Conservation (phyloP, 768 basidiomycete species). For the Rhizopogon vesiculosus region DNA sequence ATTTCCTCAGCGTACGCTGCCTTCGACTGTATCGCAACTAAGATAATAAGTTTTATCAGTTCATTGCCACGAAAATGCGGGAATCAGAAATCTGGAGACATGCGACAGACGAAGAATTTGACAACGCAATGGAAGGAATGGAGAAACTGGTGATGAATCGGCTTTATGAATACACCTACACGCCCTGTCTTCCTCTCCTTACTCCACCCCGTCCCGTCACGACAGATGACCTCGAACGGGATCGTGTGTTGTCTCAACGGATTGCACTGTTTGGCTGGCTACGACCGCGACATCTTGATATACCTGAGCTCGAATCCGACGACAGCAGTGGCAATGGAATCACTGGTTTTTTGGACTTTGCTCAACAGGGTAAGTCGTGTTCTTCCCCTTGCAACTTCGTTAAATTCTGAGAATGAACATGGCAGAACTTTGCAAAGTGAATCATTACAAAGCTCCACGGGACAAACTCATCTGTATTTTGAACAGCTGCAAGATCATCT, state of each 20-base stretch:
- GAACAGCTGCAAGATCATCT: constrained; percentile 99
- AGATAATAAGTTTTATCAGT: constrained; percentile 41
- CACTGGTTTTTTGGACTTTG: constrained; percentile 83
- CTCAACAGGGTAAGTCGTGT: constrained; percentile 65
- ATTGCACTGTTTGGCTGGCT: constrained; percentile 92
- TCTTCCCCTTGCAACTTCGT: not conserved
- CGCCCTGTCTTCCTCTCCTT: constrained; percentile 70
- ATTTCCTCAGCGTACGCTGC: constrained; percentile 71
- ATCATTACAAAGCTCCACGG: constrained; percentile 97
- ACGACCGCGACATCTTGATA: constrained; percentile 82
- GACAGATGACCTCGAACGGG: constrained; percentile 94
- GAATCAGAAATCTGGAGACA: constrained; percentile 80
- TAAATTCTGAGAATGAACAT: constrained; percentile 1
- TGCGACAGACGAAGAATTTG: constrained; percentile 78
- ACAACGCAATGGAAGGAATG: constrained; percentile 97
- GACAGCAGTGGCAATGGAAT: constrained; percentile 16
- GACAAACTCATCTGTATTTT: constrained; percentile 98
- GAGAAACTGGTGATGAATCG: constrained; percentile 99
- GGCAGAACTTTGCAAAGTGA: constrained; percentile 89
- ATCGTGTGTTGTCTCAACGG: constrained; percentile 85
- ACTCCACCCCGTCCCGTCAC: constrained; percentile 74
- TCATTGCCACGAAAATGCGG: constrained; percentile 87
- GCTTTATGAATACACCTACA: constrained; percentile 93
- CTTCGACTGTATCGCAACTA: not conserved
- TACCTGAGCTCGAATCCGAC: constrained; percentile 70